Base-by-base conservation (phyloP, 2,329 filamentous ascomycete species). In the Pestalotiopsis sp. region DNA sequence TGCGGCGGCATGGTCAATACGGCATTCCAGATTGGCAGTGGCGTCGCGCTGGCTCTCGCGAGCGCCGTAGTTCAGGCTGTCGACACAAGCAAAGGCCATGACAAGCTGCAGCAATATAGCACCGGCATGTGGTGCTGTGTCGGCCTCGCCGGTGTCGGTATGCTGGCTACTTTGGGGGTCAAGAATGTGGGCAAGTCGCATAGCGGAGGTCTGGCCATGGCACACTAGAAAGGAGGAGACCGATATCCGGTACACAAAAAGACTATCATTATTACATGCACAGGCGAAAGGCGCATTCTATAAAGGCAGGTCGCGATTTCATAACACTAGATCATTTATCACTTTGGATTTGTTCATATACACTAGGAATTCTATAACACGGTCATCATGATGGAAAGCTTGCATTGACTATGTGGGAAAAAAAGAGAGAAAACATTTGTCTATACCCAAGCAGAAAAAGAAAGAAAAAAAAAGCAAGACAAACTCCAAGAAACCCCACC, bases 51-150 rank as follows among this genome's bases (percentile, higher is more conserved):
- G 25, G 64, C 64, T 25, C 45, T 66, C 14, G 41, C 64, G n/a
- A 66, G 45, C 23, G 64, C 64, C 31, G 49, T 3, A 75, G 79
- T 36, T 78, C 81, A 82, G 66, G 78, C 77, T 2, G 79, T 81
- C 3, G 80, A 82, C 66, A 78, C 77, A 12, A 73, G 78, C 39
- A 78, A 81, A 61, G 78, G 78, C 3, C 80, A 77, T 65, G 71
- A 69, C 1, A 66, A 69, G 39, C 64, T 76, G 7, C 72, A 78
- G 36, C 80, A 83, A 68, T 83, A 83, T 61, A 72, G 74, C 11
- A 83, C 79, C 0, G 81, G 81, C 0, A 71, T 82, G 9, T 82
- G 81, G 80, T 83, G 81, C 56, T 82, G 80, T 52, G 78, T 78
- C 9, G 81, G 79, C 1, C 72, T 83, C 11, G 81, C 81, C 2